Evolutionary conservation across 805 yeast genomes (phyloP).

Genomic region (Barnettozyma siamensis): DNA sequence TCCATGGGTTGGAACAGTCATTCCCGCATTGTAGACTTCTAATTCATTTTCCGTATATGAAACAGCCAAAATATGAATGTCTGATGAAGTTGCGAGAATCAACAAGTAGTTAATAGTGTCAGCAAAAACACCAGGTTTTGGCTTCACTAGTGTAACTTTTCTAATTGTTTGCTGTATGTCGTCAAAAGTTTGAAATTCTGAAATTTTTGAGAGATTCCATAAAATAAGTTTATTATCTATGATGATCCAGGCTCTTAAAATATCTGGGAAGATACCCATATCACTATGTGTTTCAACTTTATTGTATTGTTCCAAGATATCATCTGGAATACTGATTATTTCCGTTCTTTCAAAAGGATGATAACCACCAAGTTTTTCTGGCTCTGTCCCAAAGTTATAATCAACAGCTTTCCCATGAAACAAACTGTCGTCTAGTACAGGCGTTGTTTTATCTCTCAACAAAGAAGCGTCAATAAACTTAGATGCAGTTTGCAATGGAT

Average conservation of each 20-base stretch:
- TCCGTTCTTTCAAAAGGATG: constrained; percentile 74
- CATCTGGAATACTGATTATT: constrained; percentile 73
- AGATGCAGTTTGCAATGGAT: constrained; percentile 49
- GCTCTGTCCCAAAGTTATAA: constrained; percentile 57
- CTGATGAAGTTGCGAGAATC: constrained; percentile 73
- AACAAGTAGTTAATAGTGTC: constrained; percentile 68
- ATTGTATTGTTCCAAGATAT: constrained; percentile 65
- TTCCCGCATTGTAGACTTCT: constrained; percentile 75
- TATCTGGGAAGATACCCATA: constrained; percentile 79
- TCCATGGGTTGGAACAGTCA: constrained; percentile 77
- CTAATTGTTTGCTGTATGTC: constrained; percentile 74
- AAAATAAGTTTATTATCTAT: constrained; percentile 75
- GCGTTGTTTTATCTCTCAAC: constrained; percentile 52
- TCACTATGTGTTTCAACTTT: constrained; percentile 60
- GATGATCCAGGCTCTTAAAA: constrained; percentile 80
- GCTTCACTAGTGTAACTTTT: constrained; percentile 71
- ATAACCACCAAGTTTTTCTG: constrained; percentile 41
- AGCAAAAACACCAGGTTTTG: constrained; percentile 76
- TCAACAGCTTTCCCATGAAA: constrained; percentile 53
- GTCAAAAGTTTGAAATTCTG: constrained; percentile 75
- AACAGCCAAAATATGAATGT: constrained; percentile 71
- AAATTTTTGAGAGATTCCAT: constrained; percentile 69
- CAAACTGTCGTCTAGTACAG: constrained; percentile 44
- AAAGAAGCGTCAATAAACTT: constrained; percentile 56
- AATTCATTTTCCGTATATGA: constrained; percentile 48